Conservation (phyloP, 1,284 basidiomycete genomes). For the Cryptococcus sp. region DNA sequence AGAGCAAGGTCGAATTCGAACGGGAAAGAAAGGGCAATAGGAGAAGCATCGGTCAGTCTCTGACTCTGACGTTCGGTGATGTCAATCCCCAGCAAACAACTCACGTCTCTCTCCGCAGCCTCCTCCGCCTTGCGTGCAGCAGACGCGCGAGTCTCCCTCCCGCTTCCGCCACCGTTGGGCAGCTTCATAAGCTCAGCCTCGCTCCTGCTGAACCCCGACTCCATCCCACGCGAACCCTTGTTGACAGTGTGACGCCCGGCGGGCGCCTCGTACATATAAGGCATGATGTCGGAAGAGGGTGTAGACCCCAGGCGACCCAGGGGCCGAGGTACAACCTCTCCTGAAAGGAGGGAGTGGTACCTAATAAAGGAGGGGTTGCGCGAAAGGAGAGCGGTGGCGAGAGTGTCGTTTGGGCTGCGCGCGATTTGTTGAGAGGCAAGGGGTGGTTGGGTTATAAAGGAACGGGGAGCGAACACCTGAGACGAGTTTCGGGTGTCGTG, state of each 20-base stretch:
- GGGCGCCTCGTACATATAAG: conserved; percentile 20
- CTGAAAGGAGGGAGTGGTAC: conserved; percentile 12
- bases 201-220: background rate
- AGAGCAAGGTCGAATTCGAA: background rate
- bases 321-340: conserved; percentile 18
- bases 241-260: conserved; percentile 2
- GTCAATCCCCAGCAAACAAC: background rate
- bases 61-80: too few relatives aligned
- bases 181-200: conserved; percentile 16
- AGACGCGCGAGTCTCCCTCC: background rate
- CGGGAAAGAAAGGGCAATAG: too few relatives aligned
- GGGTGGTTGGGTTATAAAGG: background rate
- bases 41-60: too few relatives aligned
- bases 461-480: background rate
- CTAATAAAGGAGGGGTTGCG: background rate
- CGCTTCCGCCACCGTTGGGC: conserved; percentile 4
- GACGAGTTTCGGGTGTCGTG: background rate
- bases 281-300: conserved; percentile 15
- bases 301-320: conserved; percentile 17
- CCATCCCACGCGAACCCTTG: background rate
- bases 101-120: background rate
- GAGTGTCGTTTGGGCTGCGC: background rate
- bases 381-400: background rate
- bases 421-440: background rate
- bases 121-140: background rate